Evolutionary conservation across 2,329 filamentous ascomycete species (phyloP).

Genomic region (Domatiomyces catenatus): DNA sequence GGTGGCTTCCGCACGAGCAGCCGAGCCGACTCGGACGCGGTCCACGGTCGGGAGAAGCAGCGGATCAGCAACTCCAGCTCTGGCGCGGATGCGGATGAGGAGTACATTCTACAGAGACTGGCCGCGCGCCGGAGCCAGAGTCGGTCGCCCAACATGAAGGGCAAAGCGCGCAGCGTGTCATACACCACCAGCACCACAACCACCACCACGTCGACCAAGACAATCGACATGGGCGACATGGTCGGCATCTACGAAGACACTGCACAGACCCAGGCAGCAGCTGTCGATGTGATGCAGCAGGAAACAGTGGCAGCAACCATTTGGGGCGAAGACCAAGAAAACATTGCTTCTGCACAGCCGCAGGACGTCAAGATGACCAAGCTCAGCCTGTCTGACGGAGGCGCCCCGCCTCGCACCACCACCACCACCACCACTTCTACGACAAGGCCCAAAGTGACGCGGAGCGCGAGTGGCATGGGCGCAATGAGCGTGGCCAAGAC

Average conservation of each 20-base stretch:
- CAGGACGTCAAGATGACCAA: conserved; percentile 17
- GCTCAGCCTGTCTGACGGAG: conserved; percentile 10
- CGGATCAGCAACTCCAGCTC: conserved; percentile 39
- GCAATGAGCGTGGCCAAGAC: conserved; percentile 15
- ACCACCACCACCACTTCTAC: too few relatives aligned
- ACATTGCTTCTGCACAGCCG: background rate
- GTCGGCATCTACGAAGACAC: conserved; percentile 18
- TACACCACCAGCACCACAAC: conserved; percentile 16
- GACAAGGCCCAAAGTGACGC: conserved; percentile 9
- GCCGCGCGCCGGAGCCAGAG: conserved; percentile 36
- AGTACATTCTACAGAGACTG: conserved; percentile 61
- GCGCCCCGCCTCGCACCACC: conserved; percentile 1
- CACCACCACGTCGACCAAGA: conserved; percentile 16
- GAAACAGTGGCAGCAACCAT: conserved; percentile 3
- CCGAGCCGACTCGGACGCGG: conserved; percentile 30
- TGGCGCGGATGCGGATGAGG: conserved; percentile 60
- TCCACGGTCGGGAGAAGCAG: conserved; percentile 35
- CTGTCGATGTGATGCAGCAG: background rate
- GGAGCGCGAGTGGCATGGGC: conserved; percentile 14
- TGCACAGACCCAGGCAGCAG: conserved; percentile 9
- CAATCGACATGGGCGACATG: conserved; percentile 12
- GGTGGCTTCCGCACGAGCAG: conserved; percentile 27
- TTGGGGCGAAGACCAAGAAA: conserved; percentile 10
- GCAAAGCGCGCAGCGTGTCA: conserved; percentile 18
- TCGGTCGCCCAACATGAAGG: conserved; percentile 14